phyloP scores from a whole-genome alignment of 352 stramenopile species.

The Phytophthora vignae region DNA sequence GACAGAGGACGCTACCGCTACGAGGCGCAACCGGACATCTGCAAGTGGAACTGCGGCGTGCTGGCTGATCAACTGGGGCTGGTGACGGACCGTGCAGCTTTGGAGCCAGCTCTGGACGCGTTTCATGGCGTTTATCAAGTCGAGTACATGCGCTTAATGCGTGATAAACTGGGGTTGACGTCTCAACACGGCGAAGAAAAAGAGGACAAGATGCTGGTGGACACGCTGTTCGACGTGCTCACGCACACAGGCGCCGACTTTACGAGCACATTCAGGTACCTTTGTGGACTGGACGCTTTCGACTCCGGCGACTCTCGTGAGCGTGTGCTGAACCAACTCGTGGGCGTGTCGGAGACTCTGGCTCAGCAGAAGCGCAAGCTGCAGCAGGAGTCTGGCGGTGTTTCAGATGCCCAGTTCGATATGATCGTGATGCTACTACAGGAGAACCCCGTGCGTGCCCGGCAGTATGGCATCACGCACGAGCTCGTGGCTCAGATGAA shows the following conservation, averaged over 20 bases:
- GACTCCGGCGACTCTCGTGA: constrained; percentile 24
- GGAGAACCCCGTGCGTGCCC: constrained; percentile 67
- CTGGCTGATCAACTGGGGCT: constrained; percentile 74
- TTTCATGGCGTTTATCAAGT: constrained; percentile 61
- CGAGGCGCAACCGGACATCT: constrained; percentile 83
- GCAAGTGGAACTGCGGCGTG: constrained; percentile 86
- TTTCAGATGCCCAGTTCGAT: constrained; percentile 80
- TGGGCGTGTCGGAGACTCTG: constrained; percentile 74
- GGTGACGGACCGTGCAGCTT: constrained; percentile 39
- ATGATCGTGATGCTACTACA: constrained; percentile 70
- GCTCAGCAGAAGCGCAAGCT: constrained; percentile 68
- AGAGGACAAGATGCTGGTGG: constrained; percentile 58
- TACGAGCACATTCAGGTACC: constrained; percentile 73
- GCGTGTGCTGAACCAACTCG: constrained; percentile 54
- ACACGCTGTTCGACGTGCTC: constrained; percentile 65
- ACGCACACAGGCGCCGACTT: constrained; percentile 78
- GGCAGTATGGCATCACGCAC: constrained; percentile 80
- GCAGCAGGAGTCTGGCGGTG: constrained; percentile 39
- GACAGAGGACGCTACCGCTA: constrained; percentile 84
- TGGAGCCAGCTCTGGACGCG: constrained; percentile 35
- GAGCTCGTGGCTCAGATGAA: constrained; percentile 66
- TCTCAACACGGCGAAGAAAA: constrained; percentile 29
- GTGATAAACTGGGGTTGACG: constrained; percentile 72
- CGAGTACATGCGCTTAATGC: constrained; percentile 72
- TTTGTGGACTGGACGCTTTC: constrained; percentile 59